Conservation (phyloP, 345 rosid genomes). For the Acer yangbiense region DNA sequence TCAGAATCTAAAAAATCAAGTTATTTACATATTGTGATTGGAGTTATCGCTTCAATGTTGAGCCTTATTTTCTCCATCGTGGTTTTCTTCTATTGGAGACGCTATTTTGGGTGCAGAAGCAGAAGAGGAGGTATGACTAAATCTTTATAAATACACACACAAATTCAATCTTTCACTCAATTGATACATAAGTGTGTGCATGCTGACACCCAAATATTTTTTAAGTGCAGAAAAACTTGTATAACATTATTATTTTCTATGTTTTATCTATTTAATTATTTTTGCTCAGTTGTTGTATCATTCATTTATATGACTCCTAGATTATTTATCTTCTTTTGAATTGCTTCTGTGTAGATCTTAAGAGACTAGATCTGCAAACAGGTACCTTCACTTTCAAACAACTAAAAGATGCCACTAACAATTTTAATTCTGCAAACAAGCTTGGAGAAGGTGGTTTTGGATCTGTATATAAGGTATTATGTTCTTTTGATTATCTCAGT, state of each 20-base stretch:
- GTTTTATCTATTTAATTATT: not conserved
- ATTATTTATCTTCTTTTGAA: not conserved
- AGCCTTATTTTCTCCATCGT: constrained; percentile 10
- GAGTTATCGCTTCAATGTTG: constrained; percentile 10
- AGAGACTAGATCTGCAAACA: constrained; percentile 38
- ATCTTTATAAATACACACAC: not conserved
- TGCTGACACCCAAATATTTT: no score
- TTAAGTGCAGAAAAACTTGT: not conserved
- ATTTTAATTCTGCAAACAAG: constrained; percentile 40
- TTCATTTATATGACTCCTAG: not conserved
- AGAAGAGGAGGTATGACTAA: constrained; percentile 22
- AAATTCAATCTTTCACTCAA: not conserved
- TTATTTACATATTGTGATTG: constrained; percentile 6
- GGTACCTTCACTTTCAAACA: constrained; percentile 40
- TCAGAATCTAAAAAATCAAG: not conserved
- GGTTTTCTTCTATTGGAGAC: constrained; percentile 26
- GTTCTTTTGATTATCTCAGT: not conserved
- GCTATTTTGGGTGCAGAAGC: not conserved
- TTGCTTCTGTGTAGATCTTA: constrained; percentile 7
- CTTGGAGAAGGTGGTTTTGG: constrained; percentile 60
- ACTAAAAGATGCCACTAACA: constrained; percentile 46
- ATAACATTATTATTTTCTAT: no score
- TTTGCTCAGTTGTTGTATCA: not conserved
- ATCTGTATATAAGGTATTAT: constrained; percentile 43
- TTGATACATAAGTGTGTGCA: not conserved